Base-by-base conservation (phyloP, 164 flowering plant genomes). In the Sedum album region DNA sequence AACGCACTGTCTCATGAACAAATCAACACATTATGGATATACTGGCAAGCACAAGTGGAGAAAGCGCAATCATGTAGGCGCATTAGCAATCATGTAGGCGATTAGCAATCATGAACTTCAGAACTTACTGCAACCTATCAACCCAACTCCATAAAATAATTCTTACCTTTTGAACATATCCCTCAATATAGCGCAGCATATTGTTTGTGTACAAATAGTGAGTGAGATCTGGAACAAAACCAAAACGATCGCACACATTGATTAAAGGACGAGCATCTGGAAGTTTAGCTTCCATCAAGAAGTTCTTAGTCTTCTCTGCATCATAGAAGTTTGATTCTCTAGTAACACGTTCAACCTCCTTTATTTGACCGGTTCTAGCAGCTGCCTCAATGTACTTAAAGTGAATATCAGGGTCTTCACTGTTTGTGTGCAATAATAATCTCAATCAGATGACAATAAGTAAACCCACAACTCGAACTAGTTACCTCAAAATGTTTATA, bases 391-490 rank as follows among this genome's bases (percentile, higher is more conserved):
- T 88, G 80, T 95, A 95, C 86, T 92, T 95, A 71, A 95, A 95
- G 81, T 95, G 99, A 57, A 95, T 90, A 1, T 90, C 97, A 71
- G 97, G 97, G 81, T 95, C 99, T 92, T 95, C 99, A 76, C 99
- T 95, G 86, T 55, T 38, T 38, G 57, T 49, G 17, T 42, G 57
- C 57, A n/a, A 49, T 20, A 49, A 49, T 20, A 21, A 49, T n/a
- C 57, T n/a, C 6, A 25, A 49, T 49, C 25, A 18, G 1, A n/a
- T 49, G 25, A 49, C 23, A 49, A 23, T 20, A 66, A 38, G 11
- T 30, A 23, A 39, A 23, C 7, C 30, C 13, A 15, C 15, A 11
- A 44, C 48, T 44, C 13, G 48, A 9, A 44, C 38, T 13, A 13
- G 48, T 44, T 44, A 17, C 18, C 48, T 44, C 3, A 44, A 44